Percentiles rank a stretch among this genome's conserved stretches.
These are phyloP conservation scores for Pythium grandisporangium DNA, from an alignment of 352 stramenopile species.

Conservation along the genomic window DNA sequence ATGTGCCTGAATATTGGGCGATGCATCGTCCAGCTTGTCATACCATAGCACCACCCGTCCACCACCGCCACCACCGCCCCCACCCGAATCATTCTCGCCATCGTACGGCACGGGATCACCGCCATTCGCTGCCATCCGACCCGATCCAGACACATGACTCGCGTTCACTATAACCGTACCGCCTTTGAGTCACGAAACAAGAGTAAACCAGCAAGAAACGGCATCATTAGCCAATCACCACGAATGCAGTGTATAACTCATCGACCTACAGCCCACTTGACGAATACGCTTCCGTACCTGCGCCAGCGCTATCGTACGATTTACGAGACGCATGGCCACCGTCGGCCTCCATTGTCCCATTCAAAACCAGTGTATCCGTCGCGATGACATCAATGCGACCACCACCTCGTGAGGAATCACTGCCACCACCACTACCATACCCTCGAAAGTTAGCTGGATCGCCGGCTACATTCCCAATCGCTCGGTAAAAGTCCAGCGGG, in stretches of 20 bases:
- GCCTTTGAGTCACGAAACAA: no score
- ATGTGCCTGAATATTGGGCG: no score
- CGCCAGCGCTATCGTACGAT: conserved; percentile 52
- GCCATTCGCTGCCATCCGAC: conserved; percentile 11
- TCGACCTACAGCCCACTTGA: no score
- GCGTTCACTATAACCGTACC: conserved; percentile 7
- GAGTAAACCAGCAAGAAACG: conserved; percentile 4
- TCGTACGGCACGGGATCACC: conserved; percentile 8
- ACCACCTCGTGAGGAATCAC: conserved; percentile 44
- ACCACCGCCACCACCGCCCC: conserved; percentile 17
- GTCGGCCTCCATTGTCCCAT: conserved; percentile 58
- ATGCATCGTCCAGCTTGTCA: conserved; percentile 8
- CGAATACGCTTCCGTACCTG: conserved; percentile 16
- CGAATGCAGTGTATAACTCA: no score
- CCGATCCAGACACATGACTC: conserved; percentile 3
- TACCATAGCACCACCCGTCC: conserved; percentile 13
- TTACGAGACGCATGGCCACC: conserved; percentile 38
- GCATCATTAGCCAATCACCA: neutral
- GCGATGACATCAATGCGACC: conserved; percentile 45
- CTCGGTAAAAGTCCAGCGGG: conserved; percentile 48
- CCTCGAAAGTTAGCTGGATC: conserved; percentile 58
- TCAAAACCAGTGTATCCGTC: conserved; percentile 27
- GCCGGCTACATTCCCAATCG: conserved; percentile 50
- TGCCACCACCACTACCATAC: conserved; percentile 74
- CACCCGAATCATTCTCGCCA: conserved; percentile 2